Evolutionary conservation across 2,329 filamentous ascomycete genomes (phyloP).

Genomic region (Cercospora sp.): DNA sequence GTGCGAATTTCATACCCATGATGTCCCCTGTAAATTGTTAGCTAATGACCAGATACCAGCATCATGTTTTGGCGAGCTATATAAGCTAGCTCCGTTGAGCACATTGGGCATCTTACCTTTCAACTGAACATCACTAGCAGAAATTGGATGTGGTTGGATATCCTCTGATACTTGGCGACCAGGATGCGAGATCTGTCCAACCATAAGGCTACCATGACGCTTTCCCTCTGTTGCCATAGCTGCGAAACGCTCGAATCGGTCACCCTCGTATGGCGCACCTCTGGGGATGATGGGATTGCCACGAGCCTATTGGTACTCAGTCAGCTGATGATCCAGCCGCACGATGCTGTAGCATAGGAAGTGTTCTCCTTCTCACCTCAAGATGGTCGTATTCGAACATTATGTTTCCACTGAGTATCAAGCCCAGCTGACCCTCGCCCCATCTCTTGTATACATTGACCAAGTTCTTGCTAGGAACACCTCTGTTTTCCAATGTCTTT

Average conservation of each 20-base stretch:
- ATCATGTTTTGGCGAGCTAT: background rate
- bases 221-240: conserved; percentile 57
- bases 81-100: background rate
- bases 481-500: conserved; percentile 53
- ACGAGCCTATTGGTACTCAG: conserved; percentile 40
- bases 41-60: background rate
- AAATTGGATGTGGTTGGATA: conserved; percentile 54
- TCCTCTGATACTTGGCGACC: conserved; percentile 55
- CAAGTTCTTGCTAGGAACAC: conserved; percentile 54
- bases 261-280: conserved; percentile 53
- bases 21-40: conserved; percentile 40
- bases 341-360: background rate
- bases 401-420: conserved; percentile 64
- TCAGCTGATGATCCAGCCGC: background rate
- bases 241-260: conserved; percentile 61
- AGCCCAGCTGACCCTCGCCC: conserved; percentile 59
- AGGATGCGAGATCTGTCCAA: conserved; percentile 63
- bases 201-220: conserved; percentile 57
- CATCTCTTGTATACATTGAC: conserved; percentile 61
- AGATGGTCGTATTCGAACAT: conserved; percentile 40
- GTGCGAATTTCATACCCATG: conserved; percentile 54
- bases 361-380: conserved; percentile 38
- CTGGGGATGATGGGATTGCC: conserved; percentile 60
- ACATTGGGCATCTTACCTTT: background rate
- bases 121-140: conserved; percentile 51